Conservation (phyloP, 129 eudicot species). For the Kitagawia praeruptora region DNA sequence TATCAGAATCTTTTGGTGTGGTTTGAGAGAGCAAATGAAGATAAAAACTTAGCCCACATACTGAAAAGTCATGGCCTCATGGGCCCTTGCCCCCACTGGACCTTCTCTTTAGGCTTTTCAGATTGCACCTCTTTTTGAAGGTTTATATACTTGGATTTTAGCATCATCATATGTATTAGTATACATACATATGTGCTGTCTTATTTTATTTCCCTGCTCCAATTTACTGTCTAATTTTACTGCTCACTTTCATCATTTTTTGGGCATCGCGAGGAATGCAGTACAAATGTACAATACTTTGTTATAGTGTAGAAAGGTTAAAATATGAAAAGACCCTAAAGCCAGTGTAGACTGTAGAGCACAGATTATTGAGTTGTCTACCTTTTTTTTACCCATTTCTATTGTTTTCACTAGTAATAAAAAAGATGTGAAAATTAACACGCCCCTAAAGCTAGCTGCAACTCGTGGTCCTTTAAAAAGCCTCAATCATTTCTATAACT, state of each 20-base stretch:
- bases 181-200: neutral
- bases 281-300: neutral
- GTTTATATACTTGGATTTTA: neutral
- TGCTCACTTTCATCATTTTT: neutral
- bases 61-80: neutral
- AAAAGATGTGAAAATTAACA: neutral
- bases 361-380: no score
- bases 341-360: neutral
- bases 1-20: slow-evolving; percentile 3
- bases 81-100: slow-evolving; percentile 1
- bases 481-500: neutral
- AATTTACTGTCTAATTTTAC: neutral
- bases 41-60: neutral
- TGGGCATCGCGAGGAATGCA: neutral
- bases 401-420: neutral
- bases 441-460: neutral
- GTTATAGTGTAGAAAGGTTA: neutral
- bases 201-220: neutral
- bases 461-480: neutral
- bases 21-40: neutral
- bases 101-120: slow-evolving; percentile 5
- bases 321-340: no score
- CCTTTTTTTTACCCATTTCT: neutral
- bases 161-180: neutral
- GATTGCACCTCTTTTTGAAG: neutral